Evolutionary conservation across 2,329 filamentous ascomycete genomes (phyloP).

Genomic region (Cercospora sesami): DNA sequence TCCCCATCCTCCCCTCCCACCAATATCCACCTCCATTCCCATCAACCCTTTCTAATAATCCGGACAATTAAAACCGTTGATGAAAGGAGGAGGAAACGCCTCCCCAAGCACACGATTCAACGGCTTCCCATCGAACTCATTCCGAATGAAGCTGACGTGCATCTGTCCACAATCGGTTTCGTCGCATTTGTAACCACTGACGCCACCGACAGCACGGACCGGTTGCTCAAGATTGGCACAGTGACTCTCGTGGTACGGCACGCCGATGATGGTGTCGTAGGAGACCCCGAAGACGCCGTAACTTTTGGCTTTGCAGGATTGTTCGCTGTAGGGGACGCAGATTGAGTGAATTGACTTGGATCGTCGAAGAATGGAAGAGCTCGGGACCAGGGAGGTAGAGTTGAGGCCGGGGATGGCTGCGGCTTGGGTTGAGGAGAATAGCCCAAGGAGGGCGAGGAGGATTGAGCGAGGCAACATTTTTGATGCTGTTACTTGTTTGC

Average conservation of each 20-base stretch:
- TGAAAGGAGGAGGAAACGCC: background rate
- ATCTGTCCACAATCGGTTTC: background rate
- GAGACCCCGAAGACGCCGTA: background rate
- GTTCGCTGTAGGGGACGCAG: background rate
- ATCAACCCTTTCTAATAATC: background rate
- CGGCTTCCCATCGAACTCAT: background rate
- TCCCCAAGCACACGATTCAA: background rate
- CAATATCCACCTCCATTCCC: background rate
- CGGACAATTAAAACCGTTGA: background rate
- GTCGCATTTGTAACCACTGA: background rate
- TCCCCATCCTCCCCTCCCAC: too few species aligned
- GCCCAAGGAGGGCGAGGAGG: background rate
- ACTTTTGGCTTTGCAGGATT: background rate
- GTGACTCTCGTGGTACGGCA: background rate
- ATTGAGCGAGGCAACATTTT: background rate
- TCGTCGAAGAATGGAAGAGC: background rate
- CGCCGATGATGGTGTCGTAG: background rate
- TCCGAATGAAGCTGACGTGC: background rate
- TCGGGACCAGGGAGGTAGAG: background rate
- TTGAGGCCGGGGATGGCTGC: background rate
- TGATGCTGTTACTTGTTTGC: background rate
- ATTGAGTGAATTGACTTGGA: background rate
- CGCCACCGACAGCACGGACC: background rate
- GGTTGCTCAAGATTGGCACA: background rate
- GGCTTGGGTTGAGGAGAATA: background rate